phyloP scores from a whole-genome alignment of 306 rosid species.

The Pterocarpus macrocarpus region DNA sequence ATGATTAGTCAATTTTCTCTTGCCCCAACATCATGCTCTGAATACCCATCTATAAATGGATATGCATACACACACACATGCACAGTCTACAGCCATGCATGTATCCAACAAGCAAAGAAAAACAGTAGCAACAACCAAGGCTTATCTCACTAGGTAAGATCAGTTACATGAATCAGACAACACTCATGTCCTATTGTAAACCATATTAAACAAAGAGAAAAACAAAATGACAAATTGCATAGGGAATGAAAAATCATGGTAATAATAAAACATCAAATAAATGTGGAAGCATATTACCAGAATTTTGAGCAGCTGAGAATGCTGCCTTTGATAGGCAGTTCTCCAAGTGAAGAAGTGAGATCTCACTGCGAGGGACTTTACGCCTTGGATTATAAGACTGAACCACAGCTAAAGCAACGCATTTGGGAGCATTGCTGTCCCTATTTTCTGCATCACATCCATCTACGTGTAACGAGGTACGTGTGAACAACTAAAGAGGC shows the following conservation, averaged over 20 bases:
- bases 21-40: neutral
- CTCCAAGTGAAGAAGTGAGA: constrained; percentile 80
- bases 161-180: neutral
- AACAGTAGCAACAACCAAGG: neutral
- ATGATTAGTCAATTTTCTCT: constrained; percentile 18
- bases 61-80: neutral
- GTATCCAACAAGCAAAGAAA: constrained; percentile 31
- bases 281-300: constrained; percentile 58
- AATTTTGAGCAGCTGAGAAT: constrained; percentile 71
- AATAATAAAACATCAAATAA: constrained; percentile 26
- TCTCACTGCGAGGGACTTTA: constrained; percentile 76
- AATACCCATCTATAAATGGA: neutral
- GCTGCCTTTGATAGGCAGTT: constrained; percentile 78
- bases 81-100: constrained; percentile 8
- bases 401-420: constrained; percentile 92
- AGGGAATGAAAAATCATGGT: neutral
- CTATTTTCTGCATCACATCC: constrained; percentile 47
- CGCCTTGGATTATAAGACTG: constrained; percentile 90
- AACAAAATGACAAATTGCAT: constrained; percentile 19
- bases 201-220: neutral
- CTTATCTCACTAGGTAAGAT: too few species aligned
- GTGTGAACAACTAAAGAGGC: neutral
- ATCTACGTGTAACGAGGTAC: constrained; percentile 52
- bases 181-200: neutral
- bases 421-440: constrained; percentile 55